Percentiles rank a stretch among this genome's conserved stretches.
These are phyloP conservation scores for Salix suchowensis DNA, from an alignment of 345 rosid genomes.

Conservation along the genomic window DNA sequence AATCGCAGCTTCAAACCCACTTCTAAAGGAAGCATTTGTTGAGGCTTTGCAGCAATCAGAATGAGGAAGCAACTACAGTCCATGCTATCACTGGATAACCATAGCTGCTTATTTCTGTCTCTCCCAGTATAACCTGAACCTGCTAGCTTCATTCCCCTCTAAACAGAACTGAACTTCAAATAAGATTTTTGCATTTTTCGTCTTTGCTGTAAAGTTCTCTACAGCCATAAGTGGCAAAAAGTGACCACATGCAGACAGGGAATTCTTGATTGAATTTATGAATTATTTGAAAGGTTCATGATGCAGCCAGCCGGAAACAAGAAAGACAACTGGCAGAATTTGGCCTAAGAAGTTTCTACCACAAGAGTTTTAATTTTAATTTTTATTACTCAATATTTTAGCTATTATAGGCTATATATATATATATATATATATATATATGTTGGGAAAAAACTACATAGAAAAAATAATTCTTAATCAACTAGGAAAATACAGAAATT, in stretches of 20 bases:
- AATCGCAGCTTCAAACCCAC: slow-evolving; percentile 82
- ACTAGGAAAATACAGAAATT: too few relatives aligned
- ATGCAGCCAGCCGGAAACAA: too few relatives aligned
- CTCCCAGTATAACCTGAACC: background rate
- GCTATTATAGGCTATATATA: too few relatives aligned
- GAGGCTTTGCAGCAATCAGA: slow-evolving; percentile 51
- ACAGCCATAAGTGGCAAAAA: background rate
- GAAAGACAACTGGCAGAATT: too few relatives aligned
- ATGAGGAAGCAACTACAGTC: slow-evolving; percentile 9
- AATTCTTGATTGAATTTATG: background rate
- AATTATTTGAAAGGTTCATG: background rate
- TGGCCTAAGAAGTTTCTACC: too few relatives aligned
- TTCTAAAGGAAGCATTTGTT: slow-evolving; percentile 63
- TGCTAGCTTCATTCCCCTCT: background rate
- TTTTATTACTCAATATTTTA: too few relatives aligned
- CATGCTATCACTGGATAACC: background rate
- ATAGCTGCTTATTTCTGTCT: background rate
- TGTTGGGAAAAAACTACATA: too few relatives aligned
- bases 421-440: too few relatives aligned
- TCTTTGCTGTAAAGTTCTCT: background rate
- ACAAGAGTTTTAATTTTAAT: too few relatives aligned
- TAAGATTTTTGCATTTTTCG: background rate
- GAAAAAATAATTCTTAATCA: too few relatives aligned
- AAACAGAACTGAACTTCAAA: background rate
- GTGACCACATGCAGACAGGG: background rate